Percentiles rank a stretch among this genome's conserved stretches.
Conservation (phyloP, 495 filamentous ascomycete genomes). For the Symbiotaphrina buchneri region DNA sequence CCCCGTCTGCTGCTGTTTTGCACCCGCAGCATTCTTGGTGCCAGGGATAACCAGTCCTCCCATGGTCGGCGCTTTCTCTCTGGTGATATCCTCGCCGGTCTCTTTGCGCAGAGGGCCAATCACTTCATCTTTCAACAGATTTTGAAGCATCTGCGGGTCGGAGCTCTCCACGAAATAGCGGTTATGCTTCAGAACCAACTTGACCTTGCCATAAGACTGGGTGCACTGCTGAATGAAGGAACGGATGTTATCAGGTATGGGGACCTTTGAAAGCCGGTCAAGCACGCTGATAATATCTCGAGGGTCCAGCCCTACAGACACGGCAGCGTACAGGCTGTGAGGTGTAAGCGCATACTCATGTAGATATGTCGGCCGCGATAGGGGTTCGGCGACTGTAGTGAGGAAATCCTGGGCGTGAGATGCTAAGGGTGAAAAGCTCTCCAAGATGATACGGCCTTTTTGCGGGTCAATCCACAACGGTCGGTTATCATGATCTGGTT, state of each 20-base stretch:
- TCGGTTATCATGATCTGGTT: slow-evolving; percentile 68
- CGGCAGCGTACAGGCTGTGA: slow-evolving; percentile 85
- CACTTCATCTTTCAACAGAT: slow-evolving; percentile 48
- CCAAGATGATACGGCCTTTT: slow-evolving; percentile 73
- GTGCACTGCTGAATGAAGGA: slow-evolving; percentile 67
- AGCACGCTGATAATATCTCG: slow-evolving; percentile 78
- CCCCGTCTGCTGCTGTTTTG: slow-evolving; percentile 33
- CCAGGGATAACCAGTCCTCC: slow-evolving; percentile 84
- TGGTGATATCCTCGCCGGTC: slow-evolving; percentile 46
- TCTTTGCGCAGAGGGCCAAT: slow-evolving; percentile 42
- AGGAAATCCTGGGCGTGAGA: slow-evolving; percentile 81
- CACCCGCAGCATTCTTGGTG: slow-evolving; percentile 77
- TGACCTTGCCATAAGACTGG: slow-evolving; percentile 82
- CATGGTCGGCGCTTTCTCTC: slow-evolving; percentile 65
- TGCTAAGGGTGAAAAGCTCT: slow-evolving; percentile 77
- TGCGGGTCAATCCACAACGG: slow-evolving; percentile 82
- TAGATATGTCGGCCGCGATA: slow-evolving; percentile 65
- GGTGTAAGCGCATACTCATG: slow-evolving; percentile 87
- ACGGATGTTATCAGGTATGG: slow-evolving; percentile 54
- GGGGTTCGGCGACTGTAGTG: slow-evolving; percentile 84
- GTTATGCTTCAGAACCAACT: slow-evolving; percentile 85
- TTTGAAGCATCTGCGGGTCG: slow-evolving; percentile 67
- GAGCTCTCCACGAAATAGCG: slow-evolving; percentile 83
- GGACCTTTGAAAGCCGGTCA: slow-evolving; percentile 69
- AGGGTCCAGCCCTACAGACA: slow-evolving; percentile 71